Evolutionary conservation across 1,139 yeast species (phyloP).

Genomic region (Meyerozyma sp.): DNA sequence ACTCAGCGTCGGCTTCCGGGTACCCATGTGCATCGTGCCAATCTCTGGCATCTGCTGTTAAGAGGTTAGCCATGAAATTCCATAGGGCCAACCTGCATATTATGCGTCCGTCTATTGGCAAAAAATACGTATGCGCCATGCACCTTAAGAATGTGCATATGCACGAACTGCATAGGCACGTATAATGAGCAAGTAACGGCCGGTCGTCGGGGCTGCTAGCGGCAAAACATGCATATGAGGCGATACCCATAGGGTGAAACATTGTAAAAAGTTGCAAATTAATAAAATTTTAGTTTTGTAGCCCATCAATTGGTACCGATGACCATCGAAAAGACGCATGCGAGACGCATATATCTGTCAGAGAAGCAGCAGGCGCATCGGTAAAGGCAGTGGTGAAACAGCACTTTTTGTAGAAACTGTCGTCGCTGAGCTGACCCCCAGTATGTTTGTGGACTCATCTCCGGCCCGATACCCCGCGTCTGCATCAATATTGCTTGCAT

Average conservation of each 20-base stretch:
- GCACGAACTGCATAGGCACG: neutral
- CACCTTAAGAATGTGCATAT: conserved; percentile 1
- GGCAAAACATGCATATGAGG: neutral
- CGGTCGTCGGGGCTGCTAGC: neutral
- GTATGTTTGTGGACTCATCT: too few species aligned
- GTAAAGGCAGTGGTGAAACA: neutral
- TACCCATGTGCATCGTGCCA: conserved; percentile 1
- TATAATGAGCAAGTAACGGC: neutral
- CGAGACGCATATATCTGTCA: neutral
- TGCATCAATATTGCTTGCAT: neutral
- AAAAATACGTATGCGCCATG: neutral
- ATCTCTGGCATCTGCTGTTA: neutral
- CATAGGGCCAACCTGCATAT: neutral
- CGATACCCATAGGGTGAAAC: too few species aligned
- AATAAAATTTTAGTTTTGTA: neutral
- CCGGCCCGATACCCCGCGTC: too few species aligned
- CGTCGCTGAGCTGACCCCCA: too few species aligned
- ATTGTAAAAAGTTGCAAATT: too few species aligned
- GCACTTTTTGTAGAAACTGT: neutral
- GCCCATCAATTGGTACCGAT: neutral
- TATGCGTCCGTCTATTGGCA: neutral
- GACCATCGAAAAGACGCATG: neutral
- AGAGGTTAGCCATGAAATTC: neutral
- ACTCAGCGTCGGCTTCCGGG: neutral
- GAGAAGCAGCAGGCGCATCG: neutral